Percentiles rank a stretch among this genome's conserved stretches.
phyloP scores from a whole-genome alignment of 176 grass and related monocot genomes.

The Oryza rufipogon region DNA sequence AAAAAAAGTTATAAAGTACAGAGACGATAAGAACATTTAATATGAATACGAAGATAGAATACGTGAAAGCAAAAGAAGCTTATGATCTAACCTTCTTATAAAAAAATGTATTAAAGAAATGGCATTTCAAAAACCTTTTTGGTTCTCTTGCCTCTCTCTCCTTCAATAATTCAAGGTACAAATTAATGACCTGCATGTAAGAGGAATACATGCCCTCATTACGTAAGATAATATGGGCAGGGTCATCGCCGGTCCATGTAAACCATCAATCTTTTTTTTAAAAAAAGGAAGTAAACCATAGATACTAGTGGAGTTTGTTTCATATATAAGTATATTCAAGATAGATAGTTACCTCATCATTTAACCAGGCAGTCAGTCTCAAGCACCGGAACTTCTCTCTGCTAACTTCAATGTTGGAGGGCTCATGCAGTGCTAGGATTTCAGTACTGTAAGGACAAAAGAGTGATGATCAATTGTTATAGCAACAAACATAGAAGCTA shows the following conservation, averaged over 20 bases:
- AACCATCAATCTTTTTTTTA: neutral
- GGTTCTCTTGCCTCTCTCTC: constrained; percentile 77
- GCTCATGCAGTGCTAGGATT: constrained; percentile 62
- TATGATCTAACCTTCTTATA: constrained; percentile 82
- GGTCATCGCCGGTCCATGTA: constrained; percentile 10
- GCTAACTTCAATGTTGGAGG: constrained; percentile 83
- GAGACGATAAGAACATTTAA: constrained; percentile 10
- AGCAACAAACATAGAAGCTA: constrained; percentile 7
- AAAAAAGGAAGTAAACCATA: neutral
- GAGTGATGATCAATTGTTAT: neutral
- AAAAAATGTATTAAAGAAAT: constrained; percentile 98
- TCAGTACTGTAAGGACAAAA: constrained; percentile 44
- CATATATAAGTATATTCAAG: constrained; percentile 26
- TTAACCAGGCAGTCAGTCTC: constrained; percentile 72
- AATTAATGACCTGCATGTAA: constrained; percentile 78
- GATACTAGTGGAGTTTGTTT: constrained; percentile 13
- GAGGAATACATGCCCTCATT: constrained; percentile 31
- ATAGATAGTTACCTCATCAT: constrained; percentile 76
- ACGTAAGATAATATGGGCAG: constrained; percentile 6
- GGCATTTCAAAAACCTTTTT: constrained; percentile 70
- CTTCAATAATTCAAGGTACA: constrained; percentile 90
- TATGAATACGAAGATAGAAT: neutral
- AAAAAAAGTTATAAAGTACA: constrained; percentile 23
- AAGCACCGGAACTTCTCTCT: constrained; percentile 74
- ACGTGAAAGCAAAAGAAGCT: constrained; percentile 26